A percentile compares a stretch with the other conserved stretches of the same genome.
These are phyloP conservation scores for Kwoniella botswanensis DNA, from an alignment of 768 basidiomycete species.

Conservation along the genomic window DNA sequence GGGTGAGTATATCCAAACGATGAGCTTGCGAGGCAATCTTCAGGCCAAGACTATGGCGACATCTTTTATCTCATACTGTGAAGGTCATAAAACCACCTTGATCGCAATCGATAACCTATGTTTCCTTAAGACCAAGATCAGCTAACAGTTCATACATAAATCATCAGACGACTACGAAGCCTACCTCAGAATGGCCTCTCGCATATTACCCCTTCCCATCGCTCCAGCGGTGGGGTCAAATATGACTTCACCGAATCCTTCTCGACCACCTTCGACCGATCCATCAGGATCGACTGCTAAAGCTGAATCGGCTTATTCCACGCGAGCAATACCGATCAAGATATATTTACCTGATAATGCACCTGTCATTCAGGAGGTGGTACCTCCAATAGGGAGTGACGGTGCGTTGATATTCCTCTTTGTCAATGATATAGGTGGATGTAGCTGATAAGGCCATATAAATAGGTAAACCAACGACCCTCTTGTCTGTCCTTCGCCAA, in stretches of 20 bases:
- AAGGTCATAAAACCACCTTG: too few species aligned
- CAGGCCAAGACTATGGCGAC: too few species aligned
- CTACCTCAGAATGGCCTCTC: conserved; percentile 91
- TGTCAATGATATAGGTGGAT: neutral
- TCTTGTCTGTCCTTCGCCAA: conserved; percentile 70
- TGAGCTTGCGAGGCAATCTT: too few species aligned
- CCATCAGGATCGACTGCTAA: conserved; percentile 59
- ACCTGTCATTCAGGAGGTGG: conserved; percentile 87
- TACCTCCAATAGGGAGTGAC: conserved; percentile 76
- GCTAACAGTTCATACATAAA: too few species aligned
- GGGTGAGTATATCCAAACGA: conserved; percentile 65
- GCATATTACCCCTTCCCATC: conserved; percentile 77
- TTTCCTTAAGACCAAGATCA: neutral
- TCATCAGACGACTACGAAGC: conserved; percentile 88
- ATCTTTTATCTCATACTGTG: too few species aligned
- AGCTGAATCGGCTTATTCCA: conserved; percentile 82
- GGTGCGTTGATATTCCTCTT: conserved; percentile 63
- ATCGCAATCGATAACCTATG: too few species aligned
- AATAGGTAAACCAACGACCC: conserved; percentile 73
- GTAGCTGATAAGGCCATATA: neutral
- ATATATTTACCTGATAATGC: conserved; percentile 83
- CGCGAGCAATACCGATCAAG: conserved; percentile 85
- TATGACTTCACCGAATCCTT: conserved; percentile 61
- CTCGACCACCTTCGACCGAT: conserved; percentile 66
- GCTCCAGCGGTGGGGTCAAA: conserved; percentile 15